A percentile compares a stretch with the other conserved stretches of the same genome.
These are phyloP conservation scores for Russula sp. DNA, from an alignment of 768 basidiomycete genomes.

Conservation along the genomic window DNA sequence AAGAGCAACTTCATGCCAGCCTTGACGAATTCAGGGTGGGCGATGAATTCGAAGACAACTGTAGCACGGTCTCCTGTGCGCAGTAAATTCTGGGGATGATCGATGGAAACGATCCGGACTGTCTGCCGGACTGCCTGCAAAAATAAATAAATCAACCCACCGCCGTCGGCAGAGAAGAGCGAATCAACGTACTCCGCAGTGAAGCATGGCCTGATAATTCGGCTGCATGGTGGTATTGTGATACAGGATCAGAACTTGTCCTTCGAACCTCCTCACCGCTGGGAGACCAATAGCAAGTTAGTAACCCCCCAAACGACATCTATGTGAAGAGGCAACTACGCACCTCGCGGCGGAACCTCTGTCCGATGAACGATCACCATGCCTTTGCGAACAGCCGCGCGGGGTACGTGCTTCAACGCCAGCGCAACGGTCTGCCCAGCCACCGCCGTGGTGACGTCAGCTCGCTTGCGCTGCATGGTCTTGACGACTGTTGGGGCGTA, in stretches of 20 bases:
- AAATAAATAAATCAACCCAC: conserved; percentile 11
- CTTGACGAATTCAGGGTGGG: conserved; percentile 87
- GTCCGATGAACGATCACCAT: conserved; percentile 87
- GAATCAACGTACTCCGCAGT: conserved; percentile 65
- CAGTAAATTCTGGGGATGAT: conserved; percentile 81
- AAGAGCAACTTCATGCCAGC: conserved; percentile 92
- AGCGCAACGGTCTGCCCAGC: conserved; percentile 95
- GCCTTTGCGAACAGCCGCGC: conserved; percentile 82
- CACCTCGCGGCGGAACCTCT: conserved; percentile 73
- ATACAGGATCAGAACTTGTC: conserved; percentile 88
- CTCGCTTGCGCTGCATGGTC: conserved; percentile 91
- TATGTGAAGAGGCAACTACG: conserved; percentile 14
- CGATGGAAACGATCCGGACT: conserved; percentile 84
- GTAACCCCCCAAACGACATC: neutral
- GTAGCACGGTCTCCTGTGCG: conserved; percentile 94
- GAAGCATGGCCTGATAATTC: conserved; percentile 95
- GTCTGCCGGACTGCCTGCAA: conserved; percentile 85
- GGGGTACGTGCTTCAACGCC: conserved; percentile 83
- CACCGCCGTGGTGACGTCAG: conserved; percentile 76
- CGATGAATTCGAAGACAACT: conserved; percentile 92
- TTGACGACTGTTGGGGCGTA: conserved; percentile 76
- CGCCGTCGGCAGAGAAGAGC: neutral
- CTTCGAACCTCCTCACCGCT: conserved; percentile 86
- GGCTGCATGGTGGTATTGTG: conserved; percentile 91
- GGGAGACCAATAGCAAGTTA: conserved; percentile 2